Base-by-base conservation (phyloP, 257 asterid species). In the Apocynum venetum region DNA sequence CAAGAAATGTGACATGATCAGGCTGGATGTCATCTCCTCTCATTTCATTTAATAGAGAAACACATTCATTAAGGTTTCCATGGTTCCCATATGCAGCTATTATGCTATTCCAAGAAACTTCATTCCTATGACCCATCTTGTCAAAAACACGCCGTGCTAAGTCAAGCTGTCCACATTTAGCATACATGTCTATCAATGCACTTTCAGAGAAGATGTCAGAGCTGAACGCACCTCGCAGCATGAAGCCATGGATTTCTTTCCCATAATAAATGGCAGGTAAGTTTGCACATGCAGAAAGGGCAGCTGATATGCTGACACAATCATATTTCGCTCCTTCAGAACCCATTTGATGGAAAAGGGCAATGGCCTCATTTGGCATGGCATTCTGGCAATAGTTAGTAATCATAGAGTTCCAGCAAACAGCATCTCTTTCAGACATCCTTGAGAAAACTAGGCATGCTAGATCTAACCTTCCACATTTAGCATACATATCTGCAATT, bases 101-200 rank as follows among this genome's bases (percentile, higher is more conserved):
- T n/a, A 95, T 91, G 78, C 97, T 91, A 52, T 93, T 95, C 98
- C 99, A 95, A 35, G 98, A 93, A 73, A 95, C 99, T 81, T 95
- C 97, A 49, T 86, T 91, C 81, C 79, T 87, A 67, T 70, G 47
- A 4, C 78, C 87, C 96, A 90, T 95, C 53, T 70, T 10, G 84
- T 93, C 85, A 80, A 93, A 91, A 56, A 85, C 90, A 31, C 72
- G 72, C 38, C 90, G 86, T 4, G 96, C 98, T 72, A 81, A 69
- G 35, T 86, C 83, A 80, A 95, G 77, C 43, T 84, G 80, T n/a
- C 98, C 98, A 53, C 98, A 90, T 87, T 95, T 93, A 61, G 96
- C 96, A 69, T 95, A 93, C 89, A 83, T 84, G 80, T 93, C 98
- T 55, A 91, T 88, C 44, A 95, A 76, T 2, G 98, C 93, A 73